Evolutionary conservation across 768 basidiomycete species (phyloP), one percentile per base, ranked within the genome.

Genomic region (Leccinellum rugosiceps): DNA sequence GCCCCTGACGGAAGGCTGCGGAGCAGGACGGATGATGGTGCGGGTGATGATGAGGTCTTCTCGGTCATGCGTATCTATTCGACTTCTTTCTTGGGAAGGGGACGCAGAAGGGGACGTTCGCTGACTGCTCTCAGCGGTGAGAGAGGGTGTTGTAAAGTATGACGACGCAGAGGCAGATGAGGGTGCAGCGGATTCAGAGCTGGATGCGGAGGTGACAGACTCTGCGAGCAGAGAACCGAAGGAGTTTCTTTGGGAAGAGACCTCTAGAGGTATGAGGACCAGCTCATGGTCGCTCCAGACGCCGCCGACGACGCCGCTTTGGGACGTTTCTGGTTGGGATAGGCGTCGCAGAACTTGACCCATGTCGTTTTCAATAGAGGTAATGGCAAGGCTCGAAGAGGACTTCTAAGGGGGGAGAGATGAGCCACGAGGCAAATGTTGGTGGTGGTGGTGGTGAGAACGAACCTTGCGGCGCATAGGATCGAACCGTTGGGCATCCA

Each of bases 21-120:
- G 55, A 14, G 58, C 31, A 6, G 75, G 75, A n/a, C 72, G 73
- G 53, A 78, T 69, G 64, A 74, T 71, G 47, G 72, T 76, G 55
- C 75, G 75, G 35, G 72, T 73, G 32, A 74, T 65, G 46, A 65
- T 60, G 59, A 67, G 65, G 57, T 72, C 68, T 6, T 75, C 74
- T 14, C 67, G 65, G 57, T 68, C 67, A 49, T 56, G 62, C 2
- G 64, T 68, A 26, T 70, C 69, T 6, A 67, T 64, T 31, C 62
- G 69, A 45, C 38, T 62, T 26, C 63, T 55, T 15, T 34, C 54
- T 8, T 56, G 55, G 3, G 63, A 38, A 15, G 63, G 53, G 14
- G 58, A 47, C n/a, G 21, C 21, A 2, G 64, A 57, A 19, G 57
- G 50, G 1, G 64, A 15, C 21, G 48, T 41, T 5, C 51, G 52